These are phyloP conservation scores for Saccharum spontaneum DNA, from an alignment of 176 grass and related monocot genomes.

Conservation along the genomic window DNA sequence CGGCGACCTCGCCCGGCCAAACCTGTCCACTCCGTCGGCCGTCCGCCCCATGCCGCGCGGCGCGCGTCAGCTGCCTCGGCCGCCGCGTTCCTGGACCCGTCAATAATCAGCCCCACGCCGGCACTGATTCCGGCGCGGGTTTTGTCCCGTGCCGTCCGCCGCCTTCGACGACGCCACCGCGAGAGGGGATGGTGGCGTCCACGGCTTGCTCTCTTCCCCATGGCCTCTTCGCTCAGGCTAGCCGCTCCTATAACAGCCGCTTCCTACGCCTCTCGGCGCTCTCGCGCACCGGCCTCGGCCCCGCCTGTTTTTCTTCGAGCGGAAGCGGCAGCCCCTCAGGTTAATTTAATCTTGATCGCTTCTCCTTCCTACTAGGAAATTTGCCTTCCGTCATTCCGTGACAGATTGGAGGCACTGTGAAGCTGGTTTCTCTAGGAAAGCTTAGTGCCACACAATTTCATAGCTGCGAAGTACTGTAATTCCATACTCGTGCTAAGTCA, in stretches of 20 bases:
- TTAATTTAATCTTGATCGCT: background rate
- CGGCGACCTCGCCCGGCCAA: background rate
- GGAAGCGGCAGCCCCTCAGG: background rate
- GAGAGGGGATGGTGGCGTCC: slow-evolving; percentile 18
- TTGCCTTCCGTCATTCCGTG: background rate
- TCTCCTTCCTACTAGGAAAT: background rate
- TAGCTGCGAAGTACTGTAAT: background rate
- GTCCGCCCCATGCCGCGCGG: background rate
- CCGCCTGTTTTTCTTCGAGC: background rate
- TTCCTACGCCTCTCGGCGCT: background rate
- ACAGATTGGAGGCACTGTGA: background rate
- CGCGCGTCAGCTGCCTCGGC: slow-evolving; percentile 28
- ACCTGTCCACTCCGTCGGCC: too few species aligned
- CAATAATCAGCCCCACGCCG: slow-evolving; percentile 17
- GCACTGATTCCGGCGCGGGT: background rate
- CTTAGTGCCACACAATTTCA: background rate
- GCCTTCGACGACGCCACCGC: background rate
- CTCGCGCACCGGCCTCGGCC: background rate
- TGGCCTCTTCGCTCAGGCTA: background rate
- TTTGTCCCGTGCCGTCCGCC: background rate
- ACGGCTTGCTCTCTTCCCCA: slow-evolving; percentile 1
- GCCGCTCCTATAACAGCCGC: background rate
- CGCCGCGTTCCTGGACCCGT: slow-evolving; percentile 13
- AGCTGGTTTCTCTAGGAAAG: too few species aligned
- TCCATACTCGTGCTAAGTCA: too few species aligned